Conservation (phyloP, 345 rosid species). For the Gossypium anomalum region DNA sequence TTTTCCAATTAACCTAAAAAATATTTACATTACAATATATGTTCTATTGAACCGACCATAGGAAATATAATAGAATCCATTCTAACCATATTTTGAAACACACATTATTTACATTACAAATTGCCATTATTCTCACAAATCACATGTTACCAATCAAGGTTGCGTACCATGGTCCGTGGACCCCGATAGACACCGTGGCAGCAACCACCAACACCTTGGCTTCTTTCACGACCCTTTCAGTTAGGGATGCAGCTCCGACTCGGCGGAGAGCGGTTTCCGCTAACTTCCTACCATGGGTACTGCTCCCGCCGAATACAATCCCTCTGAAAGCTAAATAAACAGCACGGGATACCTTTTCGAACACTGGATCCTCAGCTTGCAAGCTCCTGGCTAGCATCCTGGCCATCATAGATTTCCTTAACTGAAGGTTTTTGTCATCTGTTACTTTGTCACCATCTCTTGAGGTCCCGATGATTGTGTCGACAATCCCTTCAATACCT, state of each 20-base stretch:
- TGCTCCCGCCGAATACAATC: slow-evolving; percentile 57
- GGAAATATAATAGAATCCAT: not conserved
- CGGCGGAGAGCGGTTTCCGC: slow-evolving; percentile 55
- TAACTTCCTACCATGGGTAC: slow-evolving; percentile 43
- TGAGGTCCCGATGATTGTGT: slow-evolving; percentile 37
- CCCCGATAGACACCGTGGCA: slow-evolving; percentile 52
- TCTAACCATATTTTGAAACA: not conserved
- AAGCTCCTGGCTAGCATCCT: slow-evolving; percentile 69
- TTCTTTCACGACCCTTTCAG: slow-evolving; percentile 53
- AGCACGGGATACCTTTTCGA: slow-evolving; percentile 60
- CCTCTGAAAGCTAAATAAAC: slow-evolving; percentile 66
- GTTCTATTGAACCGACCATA: not conserved
- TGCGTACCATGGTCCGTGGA: slow-evolving; percentile 69
- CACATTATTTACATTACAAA: slow-evolving; percentile 16
- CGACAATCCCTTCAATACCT: slow-evolving; percentile 57
- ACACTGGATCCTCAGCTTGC: slow-evolving; percentile 72
- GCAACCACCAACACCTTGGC: slow-evolving; percentile 56
- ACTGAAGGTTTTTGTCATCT: slow-evolving; percentile 23
- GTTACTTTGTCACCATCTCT: not conserved
- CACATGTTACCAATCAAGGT: slow-evolving; percentile 34
- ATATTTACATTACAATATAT: not conserved
- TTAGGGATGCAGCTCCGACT: slow-evolving; percentile 49
- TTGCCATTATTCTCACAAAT: slow-evolving; percentile 1
- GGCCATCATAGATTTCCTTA: slow-evolving; percentile 55
- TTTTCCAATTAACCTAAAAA: not conserved